These are phyloP conservation scores for Clitopilus hobsonii DNA, from an alignment of 768 basidiomycete species.

Conservation along the genomic window DNA sequence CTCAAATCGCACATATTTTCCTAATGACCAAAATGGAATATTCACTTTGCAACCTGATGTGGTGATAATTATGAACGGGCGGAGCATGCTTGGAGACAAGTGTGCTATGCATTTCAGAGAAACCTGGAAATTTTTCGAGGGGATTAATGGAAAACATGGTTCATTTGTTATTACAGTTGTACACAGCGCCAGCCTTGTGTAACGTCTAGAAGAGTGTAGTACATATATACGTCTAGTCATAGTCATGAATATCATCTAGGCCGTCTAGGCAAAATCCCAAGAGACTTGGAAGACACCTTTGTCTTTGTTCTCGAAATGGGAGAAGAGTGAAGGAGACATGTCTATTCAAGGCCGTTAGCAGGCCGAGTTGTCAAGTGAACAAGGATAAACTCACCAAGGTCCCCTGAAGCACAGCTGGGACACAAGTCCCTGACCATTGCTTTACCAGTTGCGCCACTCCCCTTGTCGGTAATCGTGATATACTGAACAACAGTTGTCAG, in stretches of 20 bases:
- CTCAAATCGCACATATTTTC: too few species aligned
- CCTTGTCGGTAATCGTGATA: conserved; percentile 11
- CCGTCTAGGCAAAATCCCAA: conserved; percentile 10
- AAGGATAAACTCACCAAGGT: conserved; percentile 14
- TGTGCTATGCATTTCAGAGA: too few species aligned
- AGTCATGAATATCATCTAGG: background rate
- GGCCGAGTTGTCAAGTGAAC: background rate
- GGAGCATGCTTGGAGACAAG: too few species aligned
- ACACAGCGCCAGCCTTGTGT: background rate
- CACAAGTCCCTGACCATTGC: conserved; percentile 19
- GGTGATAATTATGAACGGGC: too few species aligned
- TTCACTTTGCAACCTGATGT: too few species aligned
- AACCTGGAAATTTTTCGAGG: background rate
- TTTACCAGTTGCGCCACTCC: conserved; percentile 10
- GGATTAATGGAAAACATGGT: background rate
- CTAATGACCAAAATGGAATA: background rate
- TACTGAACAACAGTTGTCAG: conserved; percentile 5
- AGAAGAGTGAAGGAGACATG: conserved; percentile 18
- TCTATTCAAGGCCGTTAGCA: conserved; percentile 9
- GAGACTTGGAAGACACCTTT: conserved; percentile 11
- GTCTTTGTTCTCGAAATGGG: conserved; percentile 11
- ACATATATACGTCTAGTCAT: background rate
- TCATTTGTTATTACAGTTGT: background rate
- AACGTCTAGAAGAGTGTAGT: background rate
- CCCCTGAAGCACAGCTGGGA: conserved; percentile 13